phyloP scores from a whole-genome alignment of 306 rosid species.

The Aeschynomene evenia region DNA sequence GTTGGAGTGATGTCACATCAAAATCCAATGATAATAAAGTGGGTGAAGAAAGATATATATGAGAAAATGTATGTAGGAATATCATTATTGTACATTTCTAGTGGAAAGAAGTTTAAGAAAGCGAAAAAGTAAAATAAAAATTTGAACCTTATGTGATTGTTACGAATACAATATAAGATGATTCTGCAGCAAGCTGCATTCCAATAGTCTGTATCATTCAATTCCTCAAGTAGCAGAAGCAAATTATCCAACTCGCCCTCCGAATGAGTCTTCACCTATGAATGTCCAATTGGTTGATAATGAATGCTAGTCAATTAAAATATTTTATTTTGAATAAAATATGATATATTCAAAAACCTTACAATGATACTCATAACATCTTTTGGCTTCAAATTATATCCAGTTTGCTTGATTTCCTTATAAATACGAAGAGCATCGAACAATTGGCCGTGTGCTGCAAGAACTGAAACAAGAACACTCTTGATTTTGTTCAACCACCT shows the following conservation, averaged over 20 bases:
- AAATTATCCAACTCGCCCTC: constrained; percentile 57
- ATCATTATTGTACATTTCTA: neutral
- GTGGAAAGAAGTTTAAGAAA: constrained; percentile 18
- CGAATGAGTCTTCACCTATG: constrained; percentile 52
- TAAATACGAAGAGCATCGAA: constrained; percentile 56
- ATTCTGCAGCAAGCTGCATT: constrained; percentile 62
- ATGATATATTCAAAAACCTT: constrained; percentile 33
- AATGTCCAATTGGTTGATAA: constrained; percentile 6
- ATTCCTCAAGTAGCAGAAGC: constrained; percentile 58
- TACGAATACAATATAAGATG: constrained; percentile 58
- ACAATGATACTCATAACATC: constrained; percentile 65
- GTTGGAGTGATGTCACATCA: too few relatives aligned
- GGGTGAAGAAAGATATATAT: too few relatives aligned
- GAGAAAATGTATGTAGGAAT: too few relatives aligned
- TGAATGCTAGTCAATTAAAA: neutral
- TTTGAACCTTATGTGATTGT: constrained; percentile 64
- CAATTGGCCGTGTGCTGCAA: constrained; percentile 61
- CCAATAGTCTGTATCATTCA: constrained; percentile 57
- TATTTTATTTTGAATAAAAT: neutral
- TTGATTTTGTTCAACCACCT: constrained; percentile 54
- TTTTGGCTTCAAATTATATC: constrained; percentile 53
- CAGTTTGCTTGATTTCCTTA: constrained; percentile 59
- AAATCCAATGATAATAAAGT: too few relatives aligned
- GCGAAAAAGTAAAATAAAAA: neutral
- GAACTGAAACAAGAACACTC: constrained; percentile 60